Base-by-base conservation (phyloP, 2,329 filamentous ascomycete species). In the Neoarthrinium moseri region DNA sequence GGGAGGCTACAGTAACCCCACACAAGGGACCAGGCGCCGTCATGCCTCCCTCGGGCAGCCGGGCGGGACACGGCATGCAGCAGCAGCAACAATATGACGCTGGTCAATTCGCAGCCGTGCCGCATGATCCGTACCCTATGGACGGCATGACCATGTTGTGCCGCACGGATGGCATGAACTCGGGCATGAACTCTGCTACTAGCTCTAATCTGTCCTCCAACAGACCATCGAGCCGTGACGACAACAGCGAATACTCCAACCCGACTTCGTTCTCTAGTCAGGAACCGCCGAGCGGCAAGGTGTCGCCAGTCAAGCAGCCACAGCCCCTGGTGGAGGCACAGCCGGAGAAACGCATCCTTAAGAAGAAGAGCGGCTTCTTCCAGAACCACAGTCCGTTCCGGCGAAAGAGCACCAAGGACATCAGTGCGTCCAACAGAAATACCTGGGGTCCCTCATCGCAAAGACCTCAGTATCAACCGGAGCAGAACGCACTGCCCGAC, bases 71-170 rank as follows among this genome's bases (percentile, higher is more conserved):
- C 23, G 45, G 41, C 7, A 26, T 43, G 26, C 64, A 67, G 29
- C 71, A 78, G 29, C 40, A 60, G 15, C 39, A 60, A n/a, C 63
- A 66, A 23, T 71, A 78, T 42, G 80, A 83, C 48, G 55, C 64
- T 30, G 73, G 70, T 46, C 84, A 91, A 52, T 81, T 89, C 49
- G 75, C 83, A 4, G 69, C 81, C 12, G 80, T 95, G 3, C 91
- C 92, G 12, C 91, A 96, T 58, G 95, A 97, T 57, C 90, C 94
- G 8, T 96, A 96, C 63, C 91, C 92, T 0, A 82, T 87, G 65
- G 92, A 97, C 62, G 92, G 91, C 4, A 97, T 97, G 91, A 96
- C 92, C 0, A 95, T 97, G 81, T 86, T 96, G 51, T 97, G 92
- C 67, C 84, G 91, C 49, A 84, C 88, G 30, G 87, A 84, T 37